A percentile compares a stretch with the other conserved stretches of the same genome.
These are phyloP conservation scores for Paxillus involutus DNA, from an alignment of 768 basidiomycete genomes.

Conservation along the genomic window DNA sequence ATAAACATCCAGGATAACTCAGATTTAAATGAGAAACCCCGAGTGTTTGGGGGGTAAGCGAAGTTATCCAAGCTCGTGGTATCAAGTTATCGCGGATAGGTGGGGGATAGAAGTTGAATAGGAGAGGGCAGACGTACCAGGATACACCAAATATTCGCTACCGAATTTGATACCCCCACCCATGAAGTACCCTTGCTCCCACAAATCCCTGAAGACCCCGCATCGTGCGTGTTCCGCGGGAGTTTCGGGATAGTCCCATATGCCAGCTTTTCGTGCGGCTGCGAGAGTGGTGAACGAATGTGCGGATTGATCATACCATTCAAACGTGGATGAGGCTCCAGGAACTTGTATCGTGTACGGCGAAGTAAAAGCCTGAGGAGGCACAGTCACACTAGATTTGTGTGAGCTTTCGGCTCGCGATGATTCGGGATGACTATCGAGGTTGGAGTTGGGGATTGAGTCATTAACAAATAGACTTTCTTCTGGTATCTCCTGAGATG, in stretches of 20 bases:
- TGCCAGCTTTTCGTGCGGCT: conserved; percentile 60
- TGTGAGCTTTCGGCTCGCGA: neutral
- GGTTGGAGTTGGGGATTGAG: neutral
- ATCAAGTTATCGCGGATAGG: neutral
- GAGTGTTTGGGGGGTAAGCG: neutral
- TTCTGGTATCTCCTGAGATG: neutral
- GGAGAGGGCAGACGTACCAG: conserved; percentile 53
- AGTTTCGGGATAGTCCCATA: conserved; percentile 77
- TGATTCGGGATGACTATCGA: conserved; percentile 1
- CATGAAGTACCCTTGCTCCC: conserved; percentile 84
- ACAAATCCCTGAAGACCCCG: conserved; percentile 75
- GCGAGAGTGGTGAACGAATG: conserved; percentile 54
- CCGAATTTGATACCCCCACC: conserved; percentile 93
- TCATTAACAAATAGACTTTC: conserved; percentile 7
- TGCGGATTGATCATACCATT: conserved; percentile 62
- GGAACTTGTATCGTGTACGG: conserved; percentile 65
- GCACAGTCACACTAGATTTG: conserved; percentile 1
- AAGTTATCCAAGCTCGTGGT: neutral
- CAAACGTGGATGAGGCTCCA: conserved; percentile 55
- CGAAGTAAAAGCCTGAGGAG: conserved; percentile 11
- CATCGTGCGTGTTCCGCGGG: conserved; percentile 72
- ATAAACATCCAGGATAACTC: conserved; percentile 3
- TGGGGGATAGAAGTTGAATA: neutral
- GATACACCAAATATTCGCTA: conserved; percentile 95
- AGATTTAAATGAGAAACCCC: conserved; percentile 3